Evolutionary conservation across 2,329 filamentous ascomycete species (phyloP).

Genomic region (Escovopsis sp.): DNA sequence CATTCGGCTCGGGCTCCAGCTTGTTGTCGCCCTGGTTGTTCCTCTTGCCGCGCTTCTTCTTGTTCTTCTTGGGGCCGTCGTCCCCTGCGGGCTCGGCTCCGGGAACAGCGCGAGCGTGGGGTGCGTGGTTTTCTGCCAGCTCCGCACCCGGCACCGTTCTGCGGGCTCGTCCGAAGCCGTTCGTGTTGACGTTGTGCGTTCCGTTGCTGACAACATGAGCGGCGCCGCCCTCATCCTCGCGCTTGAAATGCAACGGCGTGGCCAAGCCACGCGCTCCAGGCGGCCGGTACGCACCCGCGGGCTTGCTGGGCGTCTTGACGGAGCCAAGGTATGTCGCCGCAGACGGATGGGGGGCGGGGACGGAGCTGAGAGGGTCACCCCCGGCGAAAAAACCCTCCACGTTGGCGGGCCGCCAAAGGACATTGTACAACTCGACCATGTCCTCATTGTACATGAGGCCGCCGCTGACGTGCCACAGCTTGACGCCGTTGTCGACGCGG

Average conservation of each 20-base stretch:
- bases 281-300: slow-evolving; percentile 90
- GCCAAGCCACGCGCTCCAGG: slow-evolving; percentile 80
- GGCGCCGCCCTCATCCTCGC: slow-evolving; percentile 89
- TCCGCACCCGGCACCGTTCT: slow-evolving; percentile 83
- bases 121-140: slow-evolving; percentile 48
- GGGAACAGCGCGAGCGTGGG: slow-evolving; percentile 52
- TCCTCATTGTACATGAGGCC: slow-evolving; percentile 90
- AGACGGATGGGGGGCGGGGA: slow-evolving; percentile 69
- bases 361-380: slow-evolving; percentile 56
- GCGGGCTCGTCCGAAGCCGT: slow-evolving; percentile 65
- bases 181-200: slow-evolving; percentile 51
- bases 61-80: slow-evolving; percentile 85
- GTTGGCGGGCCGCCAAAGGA: slow-evolving; percentile 69
- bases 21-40: slow-evolving; percentile 63
- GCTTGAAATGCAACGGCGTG: slow-evolving; percentile 90
- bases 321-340: slow-evolving; percentile 70
- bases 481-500: slow-evolving; percentile 90
- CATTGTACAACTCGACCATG: slow-evolving; percentile 86
- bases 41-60: slow-evolving; percentile 95
- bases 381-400: slow-evolving; percentile 40
- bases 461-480: slow-evolving; percentile 85
- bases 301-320: slow-evolving; percentile 89
- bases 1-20: slow-evolving; percentile 26
- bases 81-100: slow-evolving; percentile 47
- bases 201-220: slow-evolving; percentile 74